Evolutionary conservation across 306 rosid species (phyloP).

Genomic region (Quercus alba): DNA sequence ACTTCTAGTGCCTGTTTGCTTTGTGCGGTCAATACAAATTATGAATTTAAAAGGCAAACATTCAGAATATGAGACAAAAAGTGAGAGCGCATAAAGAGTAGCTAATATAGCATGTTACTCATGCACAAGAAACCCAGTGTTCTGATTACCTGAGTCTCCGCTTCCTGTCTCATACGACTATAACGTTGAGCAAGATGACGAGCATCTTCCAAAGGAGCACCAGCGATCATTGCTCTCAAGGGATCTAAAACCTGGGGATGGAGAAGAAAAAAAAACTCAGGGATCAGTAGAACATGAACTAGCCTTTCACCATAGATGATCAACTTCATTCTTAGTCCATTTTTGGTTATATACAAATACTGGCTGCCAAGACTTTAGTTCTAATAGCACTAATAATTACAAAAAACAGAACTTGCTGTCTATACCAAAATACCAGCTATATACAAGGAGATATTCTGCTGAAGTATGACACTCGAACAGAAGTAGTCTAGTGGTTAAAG

Average conservation of each 20-base stretch:
- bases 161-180: slow-evolving; percentile 97
- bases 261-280: neutral
- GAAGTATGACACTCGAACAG: neutral
- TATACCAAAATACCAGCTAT: neutral
- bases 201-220: slow-evolving; percentile 97
- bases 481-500: neutral
- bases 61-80: slow-evolving; percentile 3
- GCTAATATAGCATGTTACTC: neutral
- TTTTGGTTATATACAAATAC: neutral
- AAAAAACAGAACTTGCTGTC: neutral
- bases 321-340: neutral
- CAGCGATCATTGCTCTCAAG: slow-evolving; percentile 77
- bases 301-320: neutral
- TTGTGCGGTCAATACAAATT: slow-evolving; percentile 30
- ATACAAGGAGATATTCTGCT: neutral
- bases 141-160: slow-evolving; percentile 65
- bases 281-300: neutral
- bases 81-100: neutral
- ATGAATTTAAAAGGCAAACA: slow-evolving; percentile 11
- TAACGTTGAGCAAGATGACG: slow-evolving; percentile 98
- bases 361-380: neutral
- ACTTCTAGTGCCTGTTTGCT: slow-evolving; percentile 66
- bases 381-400: neutral
- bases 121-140: slow-evolving; percentile 1
- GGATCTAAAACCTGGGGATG: slow-evolving; percentile 83